Evolutionary conservation across 495 filamentous ascomycete genomes (phyloP).

Genomic region (Podospora didyma): DNA sequence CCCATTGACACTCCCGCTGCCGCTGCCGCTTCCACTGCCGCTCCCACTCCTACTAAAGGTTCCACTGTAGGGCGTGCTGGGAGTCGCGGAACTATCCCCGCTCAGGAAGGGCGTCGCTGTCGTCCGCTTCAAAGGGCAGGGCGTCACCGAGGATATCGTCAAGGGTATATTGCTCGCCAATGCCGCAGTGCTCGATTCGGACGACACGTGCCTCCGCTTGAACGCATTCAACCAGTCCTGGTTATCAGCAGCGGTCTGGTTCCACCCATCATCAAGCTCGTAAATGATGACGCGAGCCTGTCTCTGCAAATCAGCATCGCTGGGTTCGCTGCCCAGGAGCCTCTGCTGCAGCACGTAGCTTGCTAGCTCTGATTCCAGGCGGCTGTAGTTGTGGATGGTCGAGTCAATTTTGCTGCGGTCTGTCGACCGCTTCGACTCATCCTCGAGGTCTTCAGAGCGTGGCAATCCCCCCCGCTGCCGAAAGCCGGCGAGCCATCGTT

Average conservation of each 20-base stretch:
- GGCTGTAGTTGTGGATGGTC: conserved; percentile 47
- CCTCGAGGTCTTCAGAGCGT: conserved; percentile 43
- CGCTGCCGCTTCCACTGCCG: neutral
- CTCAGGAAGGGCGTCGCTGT: neutral
- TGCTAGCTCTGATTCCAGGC: conserved; percentile 57
- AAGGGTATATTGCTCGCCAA: conserved; percentile 14
- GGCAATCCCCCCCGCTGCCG: conserved; percentile 46
- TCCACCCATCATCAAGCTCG: conserved; percentile 63
- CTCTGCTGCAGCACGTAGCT: conserved; percentile 50
- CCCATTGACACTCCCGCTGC: neutral
- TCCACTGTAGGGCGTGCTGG: too few species aligned
- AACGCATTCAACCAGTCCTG: conserved; percentile 53
- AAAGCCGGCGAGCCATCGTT: conserved; percentile 45
- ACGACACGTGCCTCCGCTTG: conserved; percentile 30
- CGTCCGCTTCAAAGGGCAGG: neutral
- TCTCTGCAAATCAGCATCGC: conserved; percentile 58
- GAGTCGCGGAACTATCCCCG: neutral
- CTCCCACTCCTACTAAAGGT: neutral
- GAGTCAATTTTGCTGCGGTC: conserved; percentile 50
- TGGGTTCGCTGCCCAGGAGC: conserved; percentile 48
- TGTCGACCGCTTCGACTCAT: conserved; percentile 41
- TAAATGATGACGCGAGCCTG: conserved; percentile 64
- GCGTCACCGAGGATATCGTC: conserved; percentile 9
- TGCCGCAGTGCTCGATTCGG: conserved; percentile 4
- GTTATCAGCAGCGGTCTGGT: conserved; percentile 69